Evolutionary conservation across 257 asterid genomes (phyloP), one percentile per base, ranked within the genome.

Genomic region (Haberlea rhodopensis): DNA sequence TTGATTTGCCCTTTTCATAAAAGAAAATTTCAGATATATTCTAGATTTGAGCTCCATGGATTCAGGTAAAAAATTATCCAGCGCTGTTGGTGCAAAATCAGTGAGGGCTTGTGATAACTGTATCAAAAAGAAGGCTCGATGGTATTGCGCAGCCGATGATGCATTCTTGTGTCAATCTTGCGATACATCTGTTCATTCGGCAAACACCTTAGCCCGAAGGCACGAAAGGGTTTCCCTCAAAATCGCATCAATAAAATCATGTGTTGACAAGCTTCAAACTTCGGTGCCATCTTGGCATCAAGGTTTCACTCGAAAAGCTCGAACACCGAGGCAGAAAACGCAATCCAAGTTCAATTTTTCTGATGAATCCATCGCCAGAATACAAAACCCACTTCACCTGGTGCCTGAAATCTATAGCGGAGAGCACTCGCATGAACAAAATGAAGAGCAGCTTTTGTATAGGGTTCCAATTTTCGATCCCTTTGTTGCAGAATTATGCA

Each of bases 161-260:
- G n/a, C n/a, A n/a, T n/a, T n/a, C n/a, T n/a, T n/a, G n/a, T n/a
- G n/a, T n/a, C n/a, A n/a, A n/a, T n/a, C n/a, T n/a, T n/a, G n/a
- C n/a, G n/a, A n/a, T n/a, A n/a, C n/a, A n/a, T n/a, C n/a, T 0
- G 97, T 90, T 5, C 97, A 90, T 62, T 84, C 95, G 0, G 97
- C 97, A 1, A 90, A 87, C 52, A 90, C 88, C 32, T 71, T 90
- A 20, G 97, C 96, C 4, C 78, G 75, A 0, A 64, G 96, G 20
- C 96, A 90, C 55, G 86, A 87, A 49, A 76, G 96, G 67, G 92
- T 90, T 72, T 90, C 92, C 31, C 86, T 90, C 28, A 84, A 85
- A 58, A 75, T 73, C 1, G 56, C 85, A 4, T 70, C 82, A 1
- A 5, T 70, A 15, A 73, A 71, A 22, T 65, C 79, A 2, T 48